Evolutionary conservation across 768 basidiomycete species (phyloP).

Genomic region (Collybiopsis confluens): DNA sequence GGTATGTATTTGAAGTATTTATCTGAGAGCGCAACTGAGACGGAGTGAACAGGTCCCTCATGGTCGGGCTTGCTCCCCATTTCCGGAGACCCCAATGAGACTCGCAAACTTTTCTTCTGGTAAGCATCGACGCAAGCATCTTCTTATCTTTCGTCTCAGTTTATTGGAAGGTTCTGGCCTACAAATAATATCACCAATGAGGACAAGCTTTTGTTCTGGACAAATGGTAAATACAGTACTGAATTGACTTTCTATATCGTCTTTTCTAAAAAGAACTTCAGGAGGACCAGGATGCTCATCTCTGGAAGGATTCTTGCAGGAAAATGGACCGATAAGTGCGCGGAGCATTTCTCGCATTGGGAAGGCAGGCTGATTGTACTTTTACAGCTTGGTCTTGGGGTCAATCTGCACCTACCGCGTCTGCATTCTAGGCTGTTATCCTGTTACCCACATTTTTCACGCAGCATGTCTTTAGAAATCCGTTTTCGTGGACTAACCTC

Average conservation of each 20-base stretch:
- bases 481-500: conserved; percentile 68
- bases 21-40: not conserved
- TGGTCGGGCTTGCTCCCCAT: conserved; percentile 70
- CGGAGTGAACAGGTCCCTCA: conserved; percentile 41
- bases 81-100: conserved; percentile 50
- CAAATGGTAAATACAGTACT: conserved; percentile 24
- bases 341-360: conserved; percentile 11
- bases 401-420: conserved; percentile 28
- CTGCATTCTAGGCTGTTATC: conserved; percentile 7
- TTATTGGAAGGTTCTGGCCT: conserved; percentile 66
- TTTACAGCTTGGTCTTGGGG: conserved; percentile 48
- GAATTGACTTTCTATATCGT: not conserved
- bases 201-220: conserved; percentile 68
- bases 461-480: conserved; percentile 40
- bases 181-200: conserved; percentile 54
- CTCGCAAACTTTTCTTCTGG: conserved; percentile 54
- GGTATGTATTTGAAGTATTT: conserved; percentile 65
- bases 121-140: conserved; percentile 3
- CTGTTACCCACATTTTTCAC: conserved; percentile 25
- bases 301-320: conserved; percentile 62
- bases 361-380: not conserved
- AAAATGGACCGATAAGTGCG: conserved; percentile 56
- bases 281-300: conserved; percentile 73
- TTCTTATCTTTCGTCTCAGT: conserved; percentile 19
- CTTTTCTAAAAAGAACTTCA: conserved; percentile 28